Evolutionary conservation across 768 basidiomycete genomes (phyloP).

Genomic region (Roridomyces roridus): DNA sequence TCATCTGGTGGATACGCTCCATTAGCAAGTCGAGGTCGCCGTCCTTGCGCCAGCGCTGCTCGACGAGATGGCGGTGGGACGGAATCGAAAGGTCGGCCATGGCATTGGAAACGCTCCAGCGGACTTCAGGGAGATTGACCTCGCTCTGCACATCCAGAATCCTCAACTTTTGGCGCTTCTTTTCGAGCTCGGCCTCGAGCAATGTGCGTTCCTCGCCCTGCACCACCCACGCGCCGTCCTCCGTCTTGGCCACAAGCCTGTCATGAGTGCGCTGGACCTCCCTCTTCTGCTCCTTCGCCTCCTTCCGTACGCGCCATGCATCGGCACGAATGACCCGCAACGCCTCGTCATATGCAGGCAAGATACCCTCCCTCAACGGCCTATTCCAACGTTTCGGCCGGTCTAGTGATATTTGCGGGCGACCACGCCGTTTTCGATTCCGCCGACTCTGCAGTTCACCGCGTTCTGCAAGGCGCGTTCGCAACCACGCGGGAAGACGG

Average conservation of each 20-base stretch:
- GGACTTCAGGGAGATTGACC: slow-evolving; percentile 81
- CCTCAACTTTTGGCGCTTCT: slow-evolving; percentile 53
- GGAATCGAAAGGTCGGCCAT: slow-evolving; percentile 74
- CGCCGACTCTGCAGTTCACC: slow-evolving; percentile 37
- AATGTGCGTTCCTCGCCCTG: slow-evolving; percentile 34
- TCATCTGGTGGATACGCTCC: slow-evolving; percentile 93
- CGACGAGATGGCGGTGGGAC: slow-evolving; percentile 79
- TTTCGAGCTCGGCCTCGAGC: slow-evolving; percentile 46
- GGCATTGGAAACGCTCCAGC: slow-evolving; percentile 83
- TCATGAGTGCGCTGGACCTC: slow-evolving; percentile 31
- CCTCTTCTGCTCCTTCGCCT: slow-evolving; percentile 33
- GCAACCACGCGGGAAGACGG: slow-evolving; percentile 5
- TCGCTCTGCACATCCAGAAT: slow-evolving; percentile 81
- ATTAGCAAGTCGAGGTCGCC: slow-evolving; percentile 89
- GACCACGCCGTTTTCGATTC: slow-evolving; percentile 35
- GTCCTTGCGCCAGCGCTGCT: slow-evolving; percentile 85
- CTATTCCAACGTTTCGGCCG: slow-evolving; percentile 68
- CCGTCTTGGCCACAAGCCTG: slow-evolving; percentile 29
- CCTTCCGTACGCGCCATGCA: slow-evolving; percentile 47
- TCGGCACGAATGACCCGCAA: slow-evolving; percentile 73
- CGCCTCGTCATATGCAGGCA: slow-evolving; percentile 88
- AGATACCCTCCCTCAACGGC: slow-evolving; percentile 63
- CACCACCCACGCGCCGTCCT: slow-evolving; percentile 33
- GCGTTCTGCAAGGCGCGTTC: not conserved
- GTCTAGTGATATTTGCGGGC: slow-evolving; percentile 58